These are phyloP conservation scores for Musa itinerans DNA, from an alignment of 176 grass and related monocot species.

Conservation along the genomic window DNA sequence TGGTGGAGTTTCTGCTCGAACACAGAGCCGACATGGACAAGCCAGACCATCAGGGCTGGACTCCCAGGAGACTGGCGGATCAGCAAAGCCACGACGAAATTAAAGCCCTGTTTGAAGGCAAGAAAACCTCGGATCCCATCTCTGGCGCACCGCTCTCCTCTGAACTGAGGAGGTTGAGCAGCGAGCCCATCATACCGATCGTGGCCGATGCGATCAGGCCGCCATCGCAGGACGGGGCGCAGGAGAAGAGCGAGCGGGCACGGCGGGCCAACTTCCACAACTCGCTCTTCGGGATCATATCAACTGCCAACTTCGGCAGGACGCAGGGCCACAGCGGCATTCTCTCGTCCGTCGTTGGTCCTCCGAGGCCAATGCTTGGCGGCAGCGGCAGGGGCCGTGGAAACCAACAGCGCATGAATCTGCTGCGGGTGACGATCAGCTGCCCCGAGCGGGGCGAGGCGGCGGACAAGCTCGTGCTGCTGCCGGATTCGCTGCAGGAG, in stretches of 20 bases:
- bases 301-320: constrained; percentile 29
- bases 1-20: constrained; percentile 57
- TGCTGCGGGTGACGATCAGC: constrained; percentile 56
- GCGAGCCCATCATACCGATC: constrained; percentile 42
- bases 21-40: constrained; percentile 47
- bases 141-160: not conserved
- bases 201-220: constrained; percentile 14
- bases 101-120: constrained; percentile 41
- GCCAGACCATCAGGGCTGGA: constrained; percentile 46
- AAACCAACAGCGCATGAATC: not conserved
- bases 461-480: constrained; percentile 45
- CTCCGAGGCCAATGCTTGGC: not conserved
- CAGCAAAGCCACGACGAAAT: constrained; percentile 85
- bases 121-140: constrained; percentile 1
- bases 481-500: constrained; percentile 55
- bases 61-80: constrained; percentile 54
- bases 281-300: constrained; percentile 67
- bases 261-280: constrained; percentile 60
- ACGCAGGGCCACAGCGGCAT: constrained; percentile 1
- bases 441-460: constrained; percentile 44
- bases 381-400: not conserved
- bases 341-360: not conserved
- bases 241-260: not conserved
- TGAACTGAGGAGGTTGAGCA: constrained; percentile 44
- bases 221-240: not conserved